Conservation (phyloP, 169 alveolate genomes). For the Perkinsus marinus region DNA sequence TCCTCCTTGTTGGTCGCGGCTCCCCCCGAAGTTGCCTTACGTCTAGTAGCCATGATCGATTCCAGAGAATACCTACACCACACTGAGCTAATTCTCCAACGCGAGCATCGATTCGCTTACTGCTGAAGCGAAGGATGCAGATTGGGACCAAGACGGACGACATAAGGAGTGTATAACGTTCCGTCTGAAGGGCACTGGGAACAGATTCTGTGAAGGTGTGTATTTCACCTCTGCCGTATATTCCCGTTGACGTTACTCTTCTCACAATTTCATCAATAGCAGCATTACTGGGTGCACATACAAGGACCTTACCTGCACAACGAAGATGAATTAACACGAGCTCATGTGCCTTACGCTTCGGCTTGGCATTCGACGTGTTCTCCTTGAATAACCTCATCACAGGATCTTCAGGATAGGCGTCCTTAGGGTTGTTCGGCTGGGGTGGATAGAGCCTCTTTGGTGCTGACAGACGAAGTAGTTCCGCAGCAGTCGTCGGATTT, state of each 20-base stretch:
- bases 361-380: not conserved
- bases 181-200: constrained; percentile 54
- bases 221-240: not conserved
- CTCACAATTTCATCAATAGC: constrained; percentile 95
- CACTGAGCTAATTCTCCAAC: no score
- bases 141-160: constrained; percentile 64
- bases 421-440: not conserved
- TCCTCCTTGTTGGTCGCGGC: not conserved
- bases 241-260: constrained; percentile 49
- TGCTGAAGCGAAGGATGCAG: constrained; percentile 31
- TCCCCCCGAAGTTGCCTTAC: not conserved
- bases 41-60: not conserved
- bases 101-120: not conserved
- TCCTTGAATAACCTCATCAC: not conserved
- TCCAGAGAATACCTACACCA: not conserved
- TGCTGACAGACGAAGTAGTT: not conserved
- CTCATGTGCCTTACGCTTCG: not conserved
- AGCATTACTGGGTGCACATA: constrained; percentile 97
- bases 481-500: no score
- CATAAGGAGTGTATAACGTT: constrained; percentile 47
- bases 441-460: not conserved
- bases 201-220: constrained; percentile 58
- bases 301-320: constrained; percentile 43
- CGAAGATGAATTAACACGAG: not conserved
- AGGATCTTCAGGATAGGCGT: not conserved